Conservation (phyloP, 768 basidiomycete species). For the Russula vinacea region DNA sequence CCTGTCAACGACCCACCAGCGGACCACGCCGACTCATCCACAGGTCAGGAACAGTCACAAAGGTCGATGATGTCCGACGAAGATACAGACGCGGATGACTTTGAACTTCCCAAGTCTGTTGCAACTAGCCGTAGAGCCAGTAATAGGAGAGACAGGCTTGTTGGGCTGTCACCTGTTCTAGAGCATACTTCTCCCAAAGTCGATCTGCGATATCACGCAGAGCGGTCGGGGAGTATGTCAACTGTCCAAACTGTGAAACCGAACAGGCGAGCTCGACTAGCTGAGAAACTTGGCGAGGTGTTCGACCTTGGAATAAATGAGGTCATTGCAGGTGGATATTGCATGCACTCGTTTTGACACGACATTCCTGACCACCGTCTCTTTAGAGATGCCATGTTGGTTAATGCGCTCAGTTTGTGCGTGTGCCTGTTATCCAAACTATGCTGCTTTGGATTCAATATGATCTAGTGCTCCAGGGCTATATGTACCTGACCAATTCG, state of each 20-base stretch:
- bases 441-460: constrained; percentile 13
- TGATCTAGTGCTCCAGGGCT: constrained; percentile 83
- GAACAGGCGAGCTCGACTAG: constrained; percentile 67
- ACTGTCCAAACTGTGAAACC: constrained; percentile 73
- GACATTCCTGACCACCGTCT: constrained; percentile 8
- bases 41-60: constrained; percentile 14
- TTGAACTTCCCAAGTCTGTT: constrained; percentile 27
- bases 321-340: constrained; percentile 69
- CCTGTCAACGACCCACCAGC: constrained; percentile 28
- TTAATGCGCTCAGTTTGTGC: constrained; percentile 82
- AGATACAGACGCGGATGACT: constrained; percentile 31
- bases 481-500: constrained; percentile 92
- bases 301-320: constrained; percentile 84
- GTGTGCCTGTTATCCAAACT: constrained; percentile 38
- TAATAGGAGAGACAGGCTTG: constrained; percentile 16
- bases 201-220: constrained; percentile 22
- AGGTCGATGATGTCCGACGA: constrained; percentile 22
- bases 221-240: constrained; percentile 45
- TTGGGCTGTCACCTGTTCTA: constrained; percentile 19
- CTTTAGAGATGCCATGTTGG: constrained; percentile 89
- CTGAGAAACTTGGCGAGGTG: constrained; percentile 84
- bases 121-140: constrained; percentile 9
- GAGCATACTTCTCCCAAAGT: constrained; percentile 20
- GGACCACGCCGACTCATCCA: constrained; percentile 3
- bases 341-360: constrained; percentile 17